Percentiles rank a stretch among this genome's conserved stretches.
phyloP scores from a whole-genome alignment of 805 yeast genomes.

The Starmerella gropengiesseri region DNA sequence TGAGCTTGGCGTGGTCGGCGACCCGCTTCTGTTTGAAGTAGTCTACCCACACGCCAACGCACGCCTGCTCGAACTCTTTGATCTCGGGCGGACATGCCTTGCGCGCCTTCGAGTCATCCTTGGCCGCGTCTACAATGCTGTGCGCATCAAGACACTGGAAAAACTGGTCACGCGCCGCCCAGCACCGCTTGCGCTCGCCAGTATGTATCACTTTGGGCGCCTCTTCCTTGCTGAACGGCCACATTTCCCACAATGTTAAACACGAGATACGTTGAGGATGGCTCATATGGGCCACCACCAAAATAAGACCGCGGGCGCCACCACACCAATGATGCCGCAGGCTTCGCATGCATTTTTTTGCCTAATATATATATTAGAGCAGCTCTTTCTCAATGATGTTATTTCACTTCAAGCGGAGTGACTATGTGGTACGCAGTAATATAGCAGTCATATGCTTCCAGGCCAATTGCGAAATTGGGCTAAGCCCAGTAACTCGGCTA shows the following conservation, averaged over 20 bases:
- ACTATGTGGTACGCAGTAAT: too few species aligned
- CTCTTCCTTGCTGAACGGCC: conserved; percentile 36
- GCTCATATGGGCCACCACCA: too few species aligned
- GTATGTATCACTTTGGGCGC: conserved; percentile 34
- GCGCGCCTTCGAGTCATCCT: conserved; percentile 36
- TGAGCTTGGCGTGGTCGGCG: conserved; percentile 58
- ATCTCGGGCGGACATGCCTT: conserved; percentile 48
- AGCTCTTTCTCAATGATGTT: too few species aligned
- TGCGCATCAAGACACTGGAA: conserved; percentile 64
- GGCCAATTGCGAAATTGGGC: too few species aligned
- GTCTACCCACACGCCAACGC: conserved; percentile 79
- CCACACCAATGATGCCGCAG: too few species aligned
- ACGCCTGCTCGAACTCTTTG: conserved; percentile 53
- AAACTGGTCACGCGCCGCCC: conserved; percentile 78
- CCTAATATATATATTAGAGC: too few species aligned
- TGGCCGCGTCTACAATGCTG: conserved; percentile 55
- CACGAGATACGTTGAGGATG: conserved; percentile 5
- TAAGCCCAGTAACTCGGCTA: too few species aligned
- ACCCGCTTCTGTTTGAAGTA: conserved; percentile 86
- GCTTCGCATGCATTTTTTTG: too few species aligned
- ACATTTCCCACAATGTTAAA: conserved; percentile 33
- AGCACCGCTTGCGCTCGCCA: conserved; percentile 59
- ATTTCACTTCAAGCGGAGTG: too few species aligned
- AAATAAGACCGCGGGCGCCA: too few species aligned
- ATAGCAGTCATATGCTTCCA: too few species aligned